Evolutionary conservation across 768 basidiomycete genomes (phyloP).

Genomic region (Calocera cornea): DNA sequence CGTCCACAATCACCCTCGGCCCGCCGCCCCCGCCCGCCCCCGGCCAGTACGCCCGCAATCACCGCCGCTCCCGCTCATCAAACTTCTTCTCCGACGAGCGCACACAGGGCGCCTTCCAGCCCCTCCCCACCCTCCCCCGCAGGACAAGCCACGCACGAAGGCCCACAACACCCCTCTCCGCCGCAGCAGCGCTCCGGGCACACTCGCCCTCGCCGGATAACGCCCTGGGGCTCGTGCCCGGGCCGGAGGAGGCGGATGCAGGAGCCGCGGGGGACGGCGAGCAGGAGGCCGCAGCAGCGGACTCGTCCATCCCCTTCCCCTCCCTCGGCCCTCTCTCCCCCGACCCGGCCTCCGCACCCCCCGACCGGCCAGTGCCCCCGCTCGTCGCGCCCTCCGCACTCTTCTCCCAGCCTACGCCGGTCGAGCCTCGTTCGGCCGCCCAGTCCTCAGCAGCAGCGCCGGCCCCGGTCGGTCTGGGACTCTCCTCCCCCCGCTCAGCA

Average conservation of each 20-base stretch:
- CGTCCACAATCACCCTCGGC: neutral
- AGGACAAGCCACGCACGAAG: neutral
- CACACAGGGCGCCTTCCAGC: neutral
- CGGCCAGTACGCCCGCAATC: neutral
- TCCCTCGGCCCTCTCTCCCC: neutral
- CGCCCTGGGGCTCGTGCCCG: neutral
- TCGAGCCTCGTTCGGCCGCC: neutral
- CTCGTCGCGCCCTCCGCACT: neutral
- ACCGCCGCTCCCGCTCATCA: neutral
- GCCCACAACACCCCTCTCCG: neutral
- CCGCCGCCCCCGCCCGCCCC: neutral
- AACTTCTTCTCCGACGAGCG: neutral
- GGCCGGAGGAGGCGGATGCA: neutral
- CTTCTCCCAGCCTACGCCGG: no score
- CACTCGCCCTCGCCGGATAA: neutral
- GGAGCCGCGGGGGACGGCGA: no score
- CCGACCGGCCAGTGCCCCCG: neutral
- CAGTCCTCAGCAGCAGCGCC: neutral
- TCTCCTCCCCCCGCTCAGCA: neutral
- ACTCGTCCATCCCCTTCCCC: slow-evolving; percentile 1
- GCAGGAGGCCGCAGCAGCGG: neutral
- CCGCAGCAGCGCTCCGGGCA: neutral
- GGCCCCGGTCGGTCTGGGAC: neutral
- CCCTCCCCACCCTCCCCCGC: neutral
- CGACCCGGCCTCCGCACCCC: neutral